A percentile compares a stretch with the other conserved stretches of the same genome.
These are phyloP conservation scores for Zygosaccharomyces siamensis DNA, from an alignment of 805 yeast genomes.

Conservation along the genomic window DNA sequence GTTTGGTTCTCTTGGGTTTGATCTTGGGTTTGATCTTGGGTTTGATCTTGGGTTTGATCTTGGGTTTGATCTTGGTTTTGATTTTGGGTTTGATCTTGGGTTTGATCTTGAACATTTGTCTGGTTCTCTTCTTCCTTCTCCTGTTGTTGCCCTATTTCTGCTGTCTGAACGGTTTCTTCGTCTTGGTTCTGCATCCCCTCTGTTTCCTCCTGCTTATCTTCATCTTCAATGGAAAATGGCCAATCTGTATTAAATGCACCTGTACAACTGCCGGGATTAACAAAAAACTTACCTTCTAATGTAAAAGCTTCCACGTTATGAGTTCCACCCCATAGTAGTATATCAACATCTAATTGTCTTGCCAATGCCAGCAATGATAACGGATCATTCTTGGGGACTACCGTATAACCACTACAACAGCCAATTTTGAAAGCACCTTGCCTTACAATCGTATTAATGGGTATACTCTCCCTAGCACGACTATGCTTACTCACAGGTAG, in stretches of 20 bases:
- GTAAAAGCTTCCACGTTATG: constrained; percentile 91
- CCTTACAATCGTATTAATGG: constrained; percentile 58
- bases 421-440: constrained; percentile 77
- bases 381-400: constrained; percentile 85
- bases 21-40: constrained; percentile 8
- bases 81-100: constrained; percentile 8
- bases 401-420: constrained; percentile 74
- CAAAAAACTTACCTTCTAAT: constrained; percentile 83
- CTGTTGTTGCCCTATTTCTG: constrained; percentile 15
- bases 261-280: constrained; percentile 96
- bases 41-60: constrained; percentile 9
- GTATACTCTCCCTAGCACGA: constrained; percentile 37
- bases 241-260: constrained; percentile 77
- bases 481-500: constrained; percentile 21
- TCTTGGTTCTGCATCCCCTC: constrained; percentile 8
- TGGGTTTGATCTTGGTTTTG: constrained; percentile 6
- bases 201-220: constrained; percentile 13
- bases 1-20: constrained; percentile 6
- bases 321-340: constrained; percentile 88
- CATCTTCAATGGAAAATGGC: constrained; percentile 38
- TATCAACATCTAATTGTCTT: constrained; percentile 86
- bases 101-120: constrained; percentile 1
- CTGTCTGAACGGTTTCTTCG: constrained; percentile 6
- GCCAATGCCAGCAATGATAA: constrained; percentile 77
- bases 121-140: constrained; percentile 9